These are phyloP conservation scores for Ganoderma leucocontextum DNA, from an alignment of 1,284 basidiomycete genomes.

Conservation along the genomic window DNA sequence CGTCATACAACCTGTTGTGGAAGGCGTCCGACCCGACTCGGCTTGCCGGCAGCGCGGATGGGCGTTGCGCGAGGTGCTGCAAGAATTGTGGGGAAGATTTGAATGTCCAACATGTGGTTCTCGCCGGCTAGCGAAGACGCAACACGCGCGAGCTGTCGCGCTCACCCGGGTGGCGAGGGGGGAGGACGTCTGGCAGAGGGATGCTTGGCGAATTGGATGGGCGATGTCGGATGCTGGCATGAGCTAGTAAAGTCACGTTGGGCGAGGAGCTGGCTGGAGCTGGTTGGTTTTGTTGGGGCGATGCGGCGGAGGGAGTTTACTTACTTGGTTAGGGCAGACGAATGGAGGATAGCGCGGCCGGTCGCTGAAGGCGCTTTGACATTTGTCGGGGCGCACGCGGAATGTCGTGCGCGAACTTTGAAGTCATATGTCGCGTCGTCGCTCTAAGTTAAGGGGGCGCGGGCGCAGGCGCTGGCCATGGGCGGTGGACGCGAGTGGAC, in stretches of 20 bases:
- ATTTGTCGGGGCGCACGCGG: not conserved
- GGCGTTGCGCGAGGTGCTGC: not conserved
- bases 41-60: not conserved
- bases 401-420: not conserved
- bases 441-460: too few relatives aligned
- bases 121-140: not conserved
- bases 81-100: not conserved
- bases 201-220: not conserved
- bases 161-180: not conserved
- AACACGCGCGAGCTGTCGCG: not conserved
- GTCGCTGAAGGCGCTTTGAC: not conserved
- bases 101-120: not conserved
- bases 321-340: constrained; percentile 2
- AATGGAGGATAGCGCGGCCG: constrained; percentile 9
- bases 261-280: constrained; percentile 1
- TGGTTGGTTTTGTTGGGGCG: not conserved
- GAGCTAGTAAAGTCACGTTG: not conserved
- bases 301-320: not conserved
- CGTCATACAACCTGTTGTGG: not conserved
- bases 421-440: not conserved
- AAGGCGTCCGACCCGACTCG: not conserved
- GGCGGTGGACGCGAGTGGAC: not conserved
- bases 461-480: not conserved
- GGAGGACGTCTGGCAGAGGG: not conserved
- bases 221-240: not conserved